These are phyloP conservation scores for Sordaria brevicollis DNA, from an alignment of 495 filamentous ascomycete genomes.

Conservation along the genomic window DNA sequence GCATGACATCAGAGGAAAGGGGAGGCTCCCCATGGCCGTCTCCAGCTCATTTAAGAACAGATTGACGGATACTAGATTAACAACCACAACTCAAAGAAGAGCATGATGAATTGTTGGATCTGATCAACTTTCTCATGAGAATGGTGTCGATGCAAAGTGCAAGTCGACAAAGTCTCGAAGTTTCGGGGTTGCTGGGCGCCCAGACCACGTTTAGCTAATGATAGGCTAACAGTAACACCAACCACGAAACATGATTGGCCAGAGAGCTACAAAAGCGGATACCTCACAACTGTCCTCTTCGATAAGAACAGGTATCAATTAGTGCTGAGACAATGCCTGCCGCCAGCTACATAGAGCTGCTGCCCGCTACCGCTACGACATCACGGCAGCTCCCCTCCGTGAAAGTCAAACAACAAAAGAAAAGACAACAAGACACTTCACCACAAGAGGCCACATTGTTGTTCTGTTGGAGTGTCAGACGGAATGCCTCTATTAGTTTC, in stretches of 20 bases:
- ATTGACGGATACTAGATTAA: neutral
- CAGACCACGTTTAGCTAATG: neutral
- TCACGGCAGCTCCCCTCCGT: neutral
- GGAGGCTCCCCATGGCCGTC: neutral
- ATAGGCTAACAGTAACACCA: neutral
- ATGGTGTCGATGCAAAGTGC: neutral
- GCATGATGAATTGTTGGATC: neutral
- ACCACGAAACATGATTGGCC: neutral
- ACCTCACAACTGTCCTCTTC: slow-evolving; percentile 26
- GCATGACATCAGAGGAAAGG: neutral
- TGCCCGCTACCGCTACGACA: neutral
- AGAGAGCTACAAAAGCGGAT: neutral
- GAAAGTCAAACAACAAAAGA: neutral
- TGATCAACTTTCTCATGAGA: neutral
- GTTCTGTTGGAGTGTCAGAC: too few species aligned
- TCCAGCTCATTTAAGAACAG: neutral
- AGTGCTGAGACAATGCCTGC: neutral
- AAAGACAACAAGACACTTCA: neutral
- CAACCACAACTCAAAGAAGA: neutral
- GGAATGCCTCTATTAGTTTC: neutral
- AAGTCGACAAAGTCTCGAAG: neutral
- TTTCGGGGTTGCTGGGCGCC: neutral
- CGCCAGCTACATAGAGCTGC: too few species aligned
- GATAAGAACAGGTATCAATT: slow-evolving; percentile 18
- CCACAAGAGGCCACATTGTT: neutral